Evolutionary conservation across 169 alveolate genomes (phyloP), one percentile per base, ranked within the genome.

Genomic region (Plasmodium coatneyi): DNA sequence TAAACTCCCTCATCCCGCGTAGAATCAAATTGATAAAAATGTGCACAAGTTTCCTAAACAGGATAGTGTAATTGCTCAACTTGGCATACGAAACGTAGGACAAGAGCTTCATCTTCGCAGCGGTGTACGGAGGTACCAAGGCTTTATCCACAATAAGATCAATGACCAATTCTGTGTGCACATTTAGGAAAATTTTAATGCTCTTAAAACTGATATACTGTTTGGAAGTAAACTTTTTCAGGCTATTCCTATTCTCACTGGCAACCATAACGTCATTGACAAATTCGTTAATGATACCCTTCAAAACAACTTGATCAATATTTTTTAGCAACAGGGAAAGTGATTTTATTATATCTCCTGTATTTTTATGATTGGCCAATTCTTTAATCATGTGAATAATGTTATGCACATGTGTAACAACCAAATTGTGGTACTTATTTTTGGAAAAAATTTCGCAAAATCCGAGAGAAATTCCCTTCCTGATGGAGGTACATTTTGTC

Each of bases 401-500:
- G 28, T 91, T 66, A 81, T 70, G 78, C 25, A 91, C 83, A 34
- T 91, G 70, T n/a, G 74, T 39, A 16, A 81, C 84, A 22, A 91
- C 74, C 39, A 91, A 71, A 30, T 91, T 70, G 60, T 81, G 66
- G 41, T 70, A 91, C 82, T 71, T 91, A 46, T 52, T 82, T 25
- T 81, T 80, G 30, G 95, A 91, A 81, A 91, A 91, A 43, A 91
- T 91, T 91, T 91, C 95, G 49, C 74, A 81, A 91, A 81, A 80
- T 81, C 95, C 95, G 14, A 91, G 71, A 1, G 92, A 80, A 14
- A 91, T 81, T 22, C 95, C 95, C 46, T 80, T 91, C 46, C 70
- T 91, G 34, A 91, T 91, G 30, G 95, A 80, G 39, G 66, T 71
- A 71, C 46, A 41, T 76, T 91, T 91, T 7, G 92, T 81, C 14